Percentiles rank a stretch among this genome's conserved stretches.
Evolutionary conservation across 306 rosid genomes (phyloP).

Genomic region (Pueraria montana): DNA sequence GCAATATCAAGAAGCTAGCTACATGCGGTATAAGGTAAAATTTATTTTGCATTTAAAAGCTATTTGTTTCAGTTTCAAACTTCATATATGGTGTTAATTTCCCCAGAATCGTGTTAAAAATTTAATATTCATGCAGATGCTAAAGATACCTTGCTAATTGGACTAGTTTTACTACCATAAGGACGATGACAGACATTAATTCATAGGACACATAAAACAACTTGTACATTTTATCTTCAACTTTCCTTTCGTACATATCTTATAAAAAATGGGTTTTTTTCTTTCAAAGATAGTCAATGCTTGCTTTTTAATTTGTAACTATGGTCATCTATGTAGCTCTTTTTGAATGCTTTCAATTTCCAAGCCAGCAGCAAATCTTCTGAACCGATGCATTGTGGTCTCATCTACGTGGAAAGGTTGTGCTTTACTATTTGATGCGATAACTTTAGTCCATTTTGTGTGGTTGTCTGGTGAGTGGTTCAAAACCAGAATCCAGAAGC

Average conservation of each 20-base stretch:
- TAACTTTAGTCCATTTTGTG: conserved; percentile 42
- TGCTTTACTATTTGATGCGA: conserved; percentile 42
- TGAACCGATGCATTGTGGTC: conserved; percentile 43
- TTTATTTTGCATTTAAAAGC: conserved; percentile 1
- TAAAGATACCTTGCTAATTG: background rate
- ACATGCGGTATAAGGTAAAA: conserved; percentile 20
- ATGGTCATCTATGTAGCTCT: conserved; percentile 25
- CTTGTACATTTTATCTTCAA: conserved; percentile 29
- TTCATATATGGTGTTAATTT: conserved; percentile 29
- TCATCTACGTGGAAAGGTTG: conserved; percentile 46
- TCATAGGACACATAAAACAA: conserved; percentile 9
- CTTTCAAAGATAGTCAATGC: conserved; percentile 41
- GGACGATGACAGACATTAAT: background rate
- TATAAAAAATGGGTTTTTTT: conserved; percentile 23
- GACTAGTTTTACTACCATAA: background rate
- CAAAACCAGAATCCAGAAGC: conserved; percentile 47
- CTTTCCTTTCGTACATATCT: conserved; percentile 15
- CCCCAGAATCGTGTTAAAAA: background rate
- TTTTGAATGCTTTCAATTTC: conserved; percentile 44
- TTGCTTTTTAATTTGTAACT: conserved; percentile 32
- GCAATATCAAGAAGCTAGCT: conserved; percentile 14
- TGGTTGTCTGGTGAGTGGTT: conserved; percentile 53
- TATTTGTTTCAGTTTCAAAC: background rate
- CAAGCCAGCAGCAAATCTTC: conserved; percentile 36
- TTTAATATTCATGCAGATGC: background rate